Conservation (phyloP, 2,329 filamentous ascomycete species). For the Xylariales sp. region DNA sequence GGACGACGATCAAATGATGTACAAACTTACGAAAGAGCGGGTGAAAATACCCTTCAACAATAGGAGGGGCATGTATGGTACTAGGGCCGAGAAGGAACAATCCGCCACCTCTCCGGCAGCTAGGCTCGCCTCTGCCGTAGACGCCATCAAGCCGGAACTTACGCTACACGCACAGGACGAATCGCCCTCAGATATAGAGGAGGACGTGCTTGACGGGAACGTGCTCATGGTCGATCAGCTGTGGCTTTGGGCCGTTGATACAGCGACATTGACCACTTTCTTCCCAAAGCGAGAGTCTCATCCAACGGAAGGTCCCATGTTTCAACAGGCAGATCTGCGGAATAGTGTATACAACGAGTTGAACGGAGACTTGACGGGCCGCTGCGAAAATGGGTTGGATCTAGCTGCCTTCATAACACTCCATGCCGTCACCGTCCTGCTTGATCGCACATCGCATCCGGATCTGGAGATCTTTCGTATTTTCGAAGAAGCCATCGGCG, state of each 20-base stretch:
- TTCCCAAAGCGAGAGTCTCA: constrained; percentile 52
- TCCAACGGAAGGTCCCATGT: constrained; percentile 49
- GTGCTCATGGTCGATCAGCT: constrained; percentile 64
- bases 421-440: constrained; percentile 57
- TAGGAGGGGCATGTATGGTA: constrained; percentile 21
- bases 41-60: constrained; percentile 15
- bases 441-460: constrained; percentile 55
- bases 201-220: constrained; percentile 46
- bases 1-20: constrained; percentile 64
- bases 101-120: constrained; percentile 15
- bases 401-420: constrained; percentile 58
- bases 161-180: constrained; percentile 19
- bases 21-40: constrained; percentile 56
- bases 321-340: constrained; percentile 56
- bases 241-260: constrained; percentile 57
- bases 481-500: constrained; percentile 62
- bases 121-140: constrained; percentile 15
- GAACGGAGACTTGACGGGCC: constrained; percentile 58
- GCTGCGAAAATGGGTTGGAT: constrained; percentile 58
- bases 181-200: constrained; percentile 27
- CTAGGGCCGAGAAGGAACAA: constrained; percentile 3
- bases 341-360: constrained; percentile 63
- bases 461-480: constrained; percentile 61
- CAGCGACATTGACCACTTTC: constrained; percentile 47
- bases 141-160: constrained; percentile 15